A percentile compares a stretch with the other conserved stretches of the same genome.
phyloP scores from a whole-genome alignment of 441 rosid species.

The Populus hybrid region DNA sequence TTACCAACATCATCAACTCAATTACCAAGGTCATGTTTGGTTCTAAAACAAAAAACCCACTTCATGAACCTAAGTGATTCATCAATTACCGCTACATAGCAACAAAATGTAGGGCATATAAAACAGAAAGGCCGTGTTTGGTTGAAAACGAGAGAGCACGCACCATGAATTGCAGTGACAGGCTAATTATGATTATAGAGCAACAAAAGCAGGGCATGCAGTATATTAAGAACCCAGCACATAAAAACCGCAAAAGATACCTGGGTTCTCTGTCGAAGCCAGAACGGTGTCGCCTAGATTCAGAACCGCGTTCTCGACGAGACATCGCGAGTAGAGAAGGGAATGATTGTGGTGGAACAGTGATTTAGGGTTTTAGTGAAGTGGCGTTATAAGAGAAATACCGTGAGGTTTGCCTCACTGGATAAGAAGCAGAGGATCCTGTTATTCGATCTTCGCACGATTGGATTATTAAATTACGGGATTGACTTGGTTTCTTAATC shows the following conservation, averaged over 20 bases:
- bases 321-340: background rate
- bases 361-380: background rate
- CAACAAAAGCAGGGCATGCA: background rate
- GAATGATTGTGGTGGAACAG: background rate
- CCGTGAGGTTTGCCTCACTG: background rate
- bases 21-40: background rate
- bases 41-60: background rate
- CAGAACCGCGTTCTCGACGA: conserved; percentile 43
- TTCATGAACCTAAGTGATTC: background rate
- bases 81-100: background rate
- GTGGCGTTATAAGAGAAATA: background rate
- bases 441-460: background rate
- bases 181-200: background rate
- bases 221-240: background rate
- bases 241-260: conserved; percentile 22
- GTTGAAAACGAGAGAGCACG: background rate
- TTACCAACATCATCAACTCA: conserved; percentile 2
- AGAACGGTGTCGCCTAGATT: conserved; percentile 53
- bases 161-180: background rate
- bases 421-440: background rate
- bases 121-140: background rate
- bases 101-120: background rate
- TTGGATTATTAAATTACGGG: background rate
- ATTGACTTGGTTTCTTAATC: background rate
- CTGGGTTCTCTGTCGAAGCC: conserved; percentile 63